Evolutionary conservation across 1,139 yeast genomes (phyloP).

Genomic region (Pichia sp.): DNA sequence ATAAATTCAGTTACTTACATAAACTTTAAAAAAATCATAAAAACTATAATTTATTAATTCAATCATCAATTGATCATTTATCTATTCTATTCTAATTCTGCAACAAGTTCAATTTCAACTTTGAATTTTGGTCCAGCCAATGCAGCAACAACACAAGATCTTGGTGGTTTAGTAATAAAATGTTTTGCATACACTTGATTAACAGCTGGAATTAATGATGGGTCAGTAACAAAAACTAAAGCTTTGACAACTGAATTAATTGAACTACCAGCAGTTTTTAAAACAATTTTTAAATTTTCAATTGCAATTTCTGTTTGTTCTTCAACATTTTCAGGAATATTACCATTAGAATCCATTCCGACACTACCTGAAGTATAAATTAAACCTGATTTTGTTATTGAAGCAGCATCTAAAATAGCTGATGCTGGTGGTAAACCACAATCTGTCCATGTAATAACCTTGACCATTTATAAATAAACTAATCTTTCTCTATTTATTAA

Average conservation of each 20-base stretch:
- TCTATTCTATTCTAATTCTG: slow-evolving; percentile 18
- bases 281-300: slow-evolving; percentile 37
- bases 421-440: slow-evolving; percentile 19
- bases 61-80: slow-evolving; percentile 1
- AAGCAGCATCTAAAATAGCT: slow-evolving; percentile 19
- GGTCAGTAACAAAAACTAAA: slow-evolving; percentile 35
- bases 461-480: no score
- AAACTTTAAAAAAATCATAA: no score
- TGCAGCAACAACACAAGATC: slow-evolving; percentile 35
- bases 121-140: slow-evolving; percentile 29
- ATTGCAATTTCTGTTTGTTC: slow-evolving; percentile 42
- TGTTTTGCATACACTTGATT: slow-evolving; percentile 34
- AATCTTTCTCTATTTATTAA: no score
- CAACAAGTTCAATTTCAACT: slow-evolving; percentile 34
- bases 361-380: slow-evolving; percentile 35
- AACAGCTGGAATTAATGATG: slow-evolving; percentile 31
- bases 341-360: slow-evolving; percentile 35
- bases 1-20: no score
- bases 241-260: slow-evolving; percentile 36
- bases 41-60: no score
- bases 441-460: slow-evolving; percentile 23
- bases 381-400: slow-evolving; percentile 21
- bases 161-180: slow-evolving; percentile 36
- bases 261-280: slow-evolving; percentile 37
- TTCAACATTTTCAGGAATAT: slow-evolving; percentile 36